phyloP scores from a whole-genome alignment of 2,329 filamentous ascomycete genomes.

The Alternaria incomplexa region DNA sequence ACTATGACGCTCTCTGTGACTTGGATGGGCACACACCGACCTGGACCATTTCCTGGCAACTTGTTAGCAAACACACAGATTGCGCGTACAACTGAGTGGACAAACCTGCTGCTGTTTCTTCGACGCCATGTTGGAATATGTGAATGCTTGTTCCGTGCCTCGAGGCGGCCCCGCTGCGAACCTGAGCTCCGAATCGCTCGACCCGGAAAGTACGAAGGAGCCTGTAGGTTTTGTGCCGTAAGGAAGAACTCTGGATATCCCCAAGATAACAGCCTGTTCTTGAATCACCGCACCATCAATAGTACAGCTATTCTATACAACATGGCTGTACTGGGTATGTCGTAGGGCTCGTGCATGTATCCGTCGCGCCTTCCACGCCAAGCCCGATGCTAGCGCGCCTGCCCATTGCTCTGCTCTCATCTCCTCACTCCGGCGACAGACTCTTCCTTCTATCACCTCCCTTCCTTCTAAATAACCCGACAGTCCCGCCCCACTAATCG shows the following conservation, averaged over 20 bases:
- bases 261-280: background rate
- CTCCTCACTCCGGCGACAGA: slow-evolving; percentile 32
- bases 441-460: slow-evolving; percentile 26
- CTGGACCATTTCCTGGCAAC: slow-evolving; percentile 93
- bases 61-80: slow-evolving; percentile 27
- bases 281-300: background rate
- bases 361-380: slow-evolving; percentile 25
- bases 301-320: background rate
- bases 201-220: slow-evolving; percentile 3
- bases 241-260: background rate
- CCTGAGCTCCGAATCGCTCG: slow-evolving; percentile 15
- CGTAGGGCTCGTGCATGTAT: slow-evolving; percentile 6
- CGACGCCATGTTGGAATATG: slow-evolving; percentile 47
- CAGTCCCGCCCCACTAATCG: background rate
- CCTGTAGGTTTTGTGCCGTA: background rate
- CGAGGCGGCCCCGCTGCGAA: slow-evolving; percentile 22
- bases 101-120: slow-evolving; percentile 56
- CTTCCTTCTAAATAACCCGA: background rate
- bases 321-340: background rate
- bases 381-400: slow-evolving; percentile 22
- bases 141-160: slow-evolving; percentile 6
- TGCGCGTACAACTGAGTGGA: background rate
- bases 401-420: slow-evolving; percentile 19
- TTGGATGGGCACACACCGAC: slow-evolving; percentile 75
- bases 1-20: slow-evolving; percentile 32